A percentile compares a stretch with the other conserved stretches of the same genome.
These are phyloP conservation scores for Nothophytophthora sp. DNA, from an alignment of 352 stramenopile genomes.

Conservation along the genomic window DNA sequence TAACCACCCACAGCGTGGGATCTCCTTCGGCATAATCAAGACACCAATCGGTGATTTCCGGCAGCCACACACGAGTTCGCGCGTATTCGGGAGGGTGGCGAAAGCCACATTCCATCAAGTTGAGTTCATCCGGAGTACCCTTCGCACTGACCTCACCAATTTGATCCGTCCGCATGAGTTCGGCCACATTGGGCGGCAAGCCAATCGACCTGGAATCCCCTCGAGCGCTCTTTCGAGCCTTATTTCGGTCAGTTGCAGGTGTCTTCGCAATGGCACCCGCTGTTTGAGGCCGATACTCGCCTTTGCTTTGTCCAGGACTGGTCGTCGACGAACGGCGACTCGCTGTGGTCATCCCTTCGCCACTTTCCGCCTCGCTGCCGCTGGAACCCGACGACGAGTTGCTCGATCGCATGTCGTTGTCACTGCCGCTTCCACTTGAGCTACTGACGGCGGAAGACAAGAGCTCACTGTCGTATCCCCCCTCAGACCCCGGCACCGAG, in stretches of 20 bases:
- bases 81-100: constrained; percentile 67
- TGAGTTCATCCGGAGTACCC: constrained; percentile 66
- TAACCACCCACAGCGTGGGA: constrained; percentile 85
- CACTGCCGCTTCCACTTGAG: constrained; percentile 62
- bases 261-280: constrained; percentile 5
- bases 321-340: constrained; percentile 12
- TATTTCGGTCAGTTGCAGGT: background rate
- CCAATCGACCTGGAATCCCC: constrained; percentile 33
- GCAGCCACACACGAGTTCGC: constrained; percentile 72
- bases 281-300: constrained; percentile 1
- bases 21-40: constrained; percentile 87
- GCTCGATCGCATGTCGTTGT: constrained; percentile 36
- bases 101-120: constrained; percentile 81
- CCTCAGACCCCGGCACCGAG: constrained; percentile 33
- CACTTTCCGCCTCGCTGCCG: constrained; percentile 32
- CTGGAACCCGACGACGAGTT: constrained; percentile 40
- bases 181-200: constrained; percentile 54
- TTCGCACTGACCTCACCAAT: constrained; percentile 41
- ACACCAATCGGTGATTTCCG: constrained; percentile 88
- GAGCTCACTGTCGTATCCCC: constrained; percentile 37
- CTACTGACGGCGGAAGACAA: constrained; percentile 48
- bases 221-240: constrained; percentile 8
- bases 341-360: constrained; percentile 5
- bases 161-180: constrained; percentile 79
- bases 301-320: background rate